A percentile compares a stretch with the other conserved stretches of the same genome.
Evolutionary conservation across 345 rosid genomes (phyloP).

Genomic region (Salix exigua): DNA sequence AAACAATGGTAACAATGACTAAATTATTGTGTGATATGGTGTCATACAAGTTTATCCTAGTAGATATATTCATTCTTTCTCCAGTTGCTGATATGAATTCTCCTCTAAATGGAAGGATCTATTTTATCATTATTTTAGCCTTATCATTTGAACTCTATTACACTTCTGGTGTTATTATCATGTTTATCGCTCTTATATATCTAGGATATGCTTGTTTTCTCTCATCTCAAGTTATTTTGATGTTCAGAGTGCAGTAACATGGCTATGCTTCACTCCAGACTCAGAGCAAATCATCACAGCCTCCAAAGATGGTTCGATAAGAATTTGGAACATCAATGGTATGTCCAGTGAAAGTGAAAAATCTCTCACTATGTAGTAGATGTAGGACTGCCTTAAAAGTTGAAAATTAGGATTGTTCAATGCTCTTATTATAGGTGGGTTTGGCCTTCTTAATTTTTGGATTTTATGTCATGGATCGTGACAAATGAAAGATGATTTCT

Average conservation of each 20-base stretch:
- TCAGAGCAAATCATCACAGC: constrained; percentile 88
- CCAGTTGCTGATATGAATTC: not conserved
- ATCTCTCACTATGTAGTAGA: not conserved
- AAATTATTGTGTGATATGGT: constrained; percentile 10
- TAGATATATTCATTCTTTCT: not conserved
- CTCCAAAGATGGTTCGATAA: constrained; percentile 85
- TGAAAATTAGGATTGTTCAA: not conserved
- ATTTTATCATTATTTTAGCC: not conserved
- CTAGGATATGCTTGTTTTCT: constrained; percentile 9
- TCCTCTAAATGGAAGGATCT: not conserved
- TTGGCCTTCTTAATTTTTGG: not conserved
- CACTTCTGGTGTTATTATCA: not conserved
- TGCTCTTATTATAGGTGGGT: not conserved
- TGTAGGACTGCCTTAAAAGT: not conserved
- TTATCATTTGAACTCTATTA: not conserved
- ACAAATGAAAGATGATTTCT: not conserved
- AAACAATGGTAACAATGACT: not conserved
- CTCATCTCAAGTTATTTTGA: constrained; percentile 11
- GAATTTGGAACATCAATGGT: constrained; percentile 98
- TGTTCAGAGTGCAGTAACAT: constrained; percentile 92
- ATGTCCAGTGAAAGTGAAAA: not conserved
- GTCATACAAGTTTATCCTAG: not conserved
- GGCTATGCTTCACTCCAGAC: constrained; percentile 83
- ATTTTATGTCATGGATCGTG: not conserved
- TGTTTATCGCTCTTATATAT: not conserved